These are phyloP conservation scores for Spergularia bocconei DNA, from an alignment of 148 eudicot genomes.

Conservation along the genomic window DNA sequence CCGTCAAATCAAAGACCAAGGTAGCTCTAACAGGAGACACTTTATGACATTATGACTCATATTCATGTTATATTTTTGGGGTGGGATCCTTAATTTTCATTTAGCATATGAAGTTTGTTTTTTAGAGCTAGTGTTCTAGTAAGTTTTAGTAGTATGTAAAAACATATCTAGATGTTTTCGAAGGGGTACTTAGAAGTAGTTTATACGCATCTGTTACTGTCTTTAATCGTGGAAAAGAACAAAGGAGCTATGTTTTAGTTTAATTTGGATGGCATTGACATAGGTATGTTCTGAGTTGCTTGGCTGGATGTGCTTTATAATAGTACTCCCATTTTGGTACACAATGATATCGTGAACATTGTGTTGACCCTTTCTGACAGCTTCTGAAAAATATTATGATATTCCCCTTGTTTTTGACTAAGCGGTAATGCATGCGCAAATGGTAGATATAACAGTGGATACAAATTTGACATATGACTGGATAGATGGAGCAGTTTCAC, in stretches of 20 bases:
- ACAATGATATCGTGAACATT: background rate
- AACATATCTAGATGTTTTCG: no score
- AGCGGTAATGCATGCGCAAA: background rate
- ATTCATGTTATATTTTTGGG: background rate
- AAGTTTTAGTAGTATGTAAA: no score
- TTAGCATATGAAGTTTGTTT: background rate
- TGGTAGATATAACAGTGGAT: background rate
- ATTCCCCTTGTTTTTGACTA: background rate
- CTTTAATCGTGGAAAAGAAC: background rate
- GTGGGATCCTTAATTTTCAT: background rate
- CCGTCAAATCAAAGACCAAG: slow-evolving; percentile 89
- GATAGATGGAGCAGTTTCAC: background rate
- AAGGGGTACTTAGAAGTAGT: no score
- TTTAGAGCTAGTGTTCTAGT: no score
- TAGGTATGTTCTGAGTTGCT: no score
- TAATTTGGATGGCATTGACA: background rate
- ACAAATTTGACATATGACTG: background rate
- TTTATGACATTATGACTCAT: background rate
- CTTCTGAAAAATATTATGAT: background rate
- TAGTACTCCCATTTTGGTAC: no score
- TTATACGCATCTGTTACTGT: no score
- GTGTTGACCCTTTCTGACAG: background rate
- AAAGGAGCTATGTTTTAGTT: background rate
- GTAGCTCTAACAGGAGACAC: slow-evolving; percentile 28
- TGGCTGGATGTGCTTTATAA: background rate